Evolutionary conservation across 148 eudicot genomes (phyloP).

Genomic region (Vaccinium vitisidaea): DNA sequence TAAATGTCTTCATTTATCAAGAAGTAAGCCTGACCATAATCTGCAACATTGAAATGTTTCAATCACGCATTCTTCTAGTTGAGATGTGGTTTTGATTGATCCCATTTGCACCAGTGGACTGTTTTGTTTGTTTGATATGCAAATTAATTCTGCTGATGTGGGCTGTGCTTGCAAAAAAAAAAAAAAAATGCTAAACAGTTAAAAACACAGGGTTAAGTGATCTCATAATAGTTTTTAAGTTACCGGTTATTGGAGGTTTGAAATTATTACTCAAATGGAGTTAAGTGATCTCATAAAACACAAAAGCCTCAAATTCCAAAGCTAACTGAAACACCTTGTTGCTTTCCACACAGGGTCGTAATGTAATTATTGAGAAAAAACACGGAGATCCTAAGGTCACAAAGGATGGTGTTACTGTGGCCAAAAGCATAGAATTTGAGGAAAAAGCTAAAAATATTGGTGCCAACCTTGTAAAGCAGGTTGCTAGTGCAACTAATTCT

Average conservation of each 20-base stretch:
- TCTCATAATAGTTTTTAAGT: neutral
- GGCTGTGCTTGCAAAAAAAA: neutral
- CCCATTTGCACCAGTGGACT: neutral
- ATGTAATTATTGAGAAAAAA: conserved; percentile 71
- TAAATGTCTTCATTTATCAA: neutral
- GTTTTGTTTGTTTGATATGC: neutral
- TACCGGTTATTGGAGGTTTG: neutral
- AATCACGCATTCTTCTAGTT: neutral
- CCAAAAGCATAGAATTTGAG: conserved; percentile 78
- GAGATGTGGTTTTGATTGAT: neutral
- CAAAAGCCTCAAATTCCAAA: neutral
- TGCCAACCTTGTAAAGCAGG: conserved; percentile 91
- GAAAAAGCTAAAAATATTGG: conserved; percentile 84
- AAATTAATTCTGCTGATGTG: neutral
- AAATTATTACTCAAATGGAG: neutral
- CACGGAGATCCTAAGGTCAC: conserved; percentile 74
- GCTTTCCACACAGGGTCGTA: conserved; percentile 60
- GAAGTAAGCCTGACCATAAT: neutral
- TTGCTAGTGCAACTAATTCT: conserved; percentile 86
- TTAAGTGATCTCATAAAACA: neutral
- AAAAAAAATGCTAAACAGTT: too few relatives aligned
- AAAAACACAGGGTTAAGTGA: too few relatives aligned
- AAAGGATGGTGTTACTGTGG: conserved; percentile 98
- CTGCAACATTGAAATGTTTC: neutral
- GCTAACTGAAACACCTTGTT: neutral